Evolutionary conservation across 371 early-diverging fungal genomes (phyloP).

Genomic region (Mortierella sp.): DNA sequence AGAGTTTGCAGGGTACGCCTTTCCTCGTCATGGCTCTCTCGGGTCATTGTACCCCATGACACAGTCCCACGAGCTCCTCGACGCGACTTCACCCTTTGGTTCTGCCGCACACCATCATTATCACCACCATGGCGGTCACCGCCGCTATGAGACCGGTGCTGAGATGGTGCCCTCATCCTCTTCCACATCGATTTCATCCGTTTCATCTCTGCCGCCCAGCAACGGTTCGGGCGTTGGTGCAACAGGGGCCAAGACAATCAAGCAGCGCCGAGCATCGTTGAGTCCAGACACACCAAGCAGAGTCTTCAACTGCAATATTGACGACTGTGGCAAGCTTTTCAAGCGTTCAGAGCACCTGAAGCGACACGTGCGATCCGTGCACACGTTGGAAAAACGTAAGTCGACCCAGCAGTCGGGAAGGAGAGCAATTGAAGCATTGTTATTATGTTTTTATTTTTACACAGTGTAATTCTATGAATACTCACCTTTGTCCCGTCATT

Average conservation of each 20-base stretch:
- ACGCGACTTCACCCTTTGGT: constrained; percentile 6
- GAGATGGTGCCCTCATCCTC: constrained; percentile 43
- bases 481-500: neutral
- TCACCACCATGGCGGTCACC: neutral
- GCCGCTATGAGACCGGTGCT: constrained; percentile 26
- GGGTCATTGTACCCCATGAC: constrained; percentile 40
- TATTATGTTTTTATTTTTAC: too few species aligned
- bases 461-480: neutral
- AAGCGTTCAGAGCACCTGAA: constrained; percentile 78
- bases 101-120: neutral
- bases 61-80: constrained; percentile 38
- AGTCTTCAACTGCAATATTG: constrained; percentile 60
- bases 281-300: constrained; percentile 32
- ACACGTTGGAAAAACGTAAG: constrained; percentile 76
- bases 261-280: constrained; percentile 44
- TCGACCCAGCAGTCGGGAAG: constrained; percentile 9
- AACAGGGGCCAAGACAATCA: neutral
- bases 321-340: constrained; percentile 74
- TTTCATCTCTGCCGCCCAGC: constrained; percentile 20
- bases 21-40: constrained; percentile 48
- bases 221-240: neutral
- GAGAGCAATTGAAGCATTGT: neutral
- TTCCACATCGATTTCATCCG: constrained; percentile 43
- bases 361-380: constrained; percentile 75
- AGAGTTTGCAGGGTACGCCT: constrained; percentile 12